Evolutionary conservation across 345 rosid genomes (phyloP).

Genomic region (Passiflora organensis): DNA sequence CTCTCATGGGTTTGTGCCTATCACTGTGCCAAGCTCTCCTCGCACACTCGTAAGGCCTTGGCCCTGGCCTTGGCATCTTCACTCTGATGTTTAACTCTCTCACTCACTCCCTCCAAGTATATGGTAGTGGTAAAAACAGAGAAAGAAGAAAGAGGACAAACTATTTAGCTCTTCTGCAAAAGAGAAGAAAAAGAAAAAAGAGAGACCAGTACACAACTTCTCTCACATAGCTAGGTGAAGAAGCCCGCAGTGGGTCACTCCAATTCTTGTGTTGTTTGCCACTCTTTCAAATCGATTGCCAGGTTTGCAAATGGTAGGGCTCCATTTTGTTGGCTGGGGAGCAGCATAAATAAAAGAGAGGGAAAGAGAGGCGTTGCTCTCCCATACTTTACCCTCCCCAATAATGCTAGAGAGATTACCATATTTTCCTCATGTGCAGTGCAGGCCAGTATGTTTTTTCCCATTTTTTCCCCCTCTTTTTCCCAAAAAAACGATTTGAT

Average conservation of each 20-base stretch:
- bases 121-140: not conserved
- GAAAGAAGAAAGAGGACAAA: conserved; percentile 1
- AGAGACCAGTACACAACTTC: not conserved
- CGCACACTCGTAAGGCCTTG: conserved; percentile 93
- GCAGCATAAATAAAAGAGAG: conserved; percentile 15
- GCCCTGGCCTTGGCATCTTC: conserved; percentile 92
- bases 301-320: conserved; percentile 24
- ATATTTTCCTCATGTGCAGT: not conserved
- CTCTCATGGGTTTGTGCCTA: conserved; percentile 81
- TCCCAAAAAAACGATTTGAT: no score
- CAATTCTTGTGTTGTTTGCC: conserved; percentile 11
- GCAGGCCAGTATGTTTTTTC: no score
- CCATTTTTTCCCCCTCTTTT: no score
- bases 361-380: conserved; percentile 28
- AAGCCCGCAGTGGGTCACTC: no score
- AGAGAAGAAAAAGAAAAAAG: not conserved
- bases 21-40: conserved; percentile 98
- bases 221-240: no score
- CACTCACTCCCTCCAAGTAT: not conserved
- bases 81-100: not conserved
- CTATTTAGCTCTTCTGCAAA: not conserved
- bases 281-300: conserved; percentile 26
- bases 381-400: conserved; percentile 25
- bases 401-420: conserved; percentile 19
- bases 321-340: conserved; percentile 26